Evolutionary conservation across 2,329 filamentous ascomycete species (phyloP).

Genomic region (Penicillium decumbens): DNA sequence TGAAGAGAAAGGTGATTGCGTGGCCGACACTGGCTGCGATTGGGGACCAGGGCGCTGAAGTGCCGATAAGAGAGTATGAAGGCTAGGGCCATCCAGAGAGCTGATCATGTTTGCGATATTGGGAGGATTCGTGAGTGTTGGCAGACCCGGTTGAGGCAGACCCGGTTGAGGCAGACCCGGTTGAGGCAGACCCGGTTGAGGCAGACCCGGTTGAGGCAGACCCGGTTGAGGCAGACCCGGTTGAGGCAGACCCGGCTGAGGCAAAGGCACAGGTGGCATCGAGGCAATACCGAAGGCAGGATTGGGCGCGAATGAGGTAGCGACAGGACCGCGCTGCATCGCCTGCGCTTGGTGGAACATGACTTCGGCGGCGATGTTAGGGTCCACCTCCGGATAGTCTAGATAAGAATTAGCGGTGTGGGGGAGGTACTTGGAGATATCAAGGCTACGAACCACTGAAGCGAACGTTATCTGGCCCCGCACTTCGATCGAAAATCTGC

Average conservation of each 20-base stretch:
- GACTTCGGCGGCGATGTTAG: constrained; percentile 72
- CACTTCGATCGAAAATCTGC: constrained; percentile 77
- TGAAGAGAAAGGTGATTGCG: constrained; percentile 34
- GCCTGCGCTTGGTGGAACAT: constrained; percentile 57
- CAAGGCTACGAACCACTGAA: constrained; percentile 58
- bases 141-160: constrained; percentile 12
- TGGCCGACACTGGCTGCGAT: constrained; percentile 32
- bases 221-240: constrained; percentile 10
- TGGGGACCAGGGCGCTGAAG: constrained; percentile 44
- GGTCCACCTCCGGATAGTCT: constrained; percentile 81
- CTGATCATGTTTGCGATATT: constrained; percentile 64
- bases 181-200: constrained; percentile 32
- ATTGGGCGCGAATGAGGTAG: constrained; percentile 36
- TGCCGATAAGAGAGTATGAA: constrained; percentile 66
- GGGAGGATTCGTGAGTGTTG: constrained; percentile 35
- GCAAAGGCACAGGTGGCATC: constrained; percentile 29
- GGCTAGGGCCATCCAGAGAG: constrained; percentile 61
- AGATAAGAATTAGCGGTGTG: constrained; percentile 12
- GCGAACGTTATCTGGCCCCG: constrained; percentile 67
- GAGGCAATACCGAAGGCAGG: constrained; percentile 37
- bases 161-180: constrained; percentile 10
- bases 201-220: constrained; percentile 7
- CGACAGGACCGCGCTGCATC: constrained; percentile 33
- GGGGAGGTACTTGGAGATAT: background rate
- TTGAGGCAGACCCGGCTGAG: constrained; percentile 32